phyloP scores from a whole-genome alignment of 2,329 filamentous ascomycete genomes.

The Fusarium redolens region DNA sequence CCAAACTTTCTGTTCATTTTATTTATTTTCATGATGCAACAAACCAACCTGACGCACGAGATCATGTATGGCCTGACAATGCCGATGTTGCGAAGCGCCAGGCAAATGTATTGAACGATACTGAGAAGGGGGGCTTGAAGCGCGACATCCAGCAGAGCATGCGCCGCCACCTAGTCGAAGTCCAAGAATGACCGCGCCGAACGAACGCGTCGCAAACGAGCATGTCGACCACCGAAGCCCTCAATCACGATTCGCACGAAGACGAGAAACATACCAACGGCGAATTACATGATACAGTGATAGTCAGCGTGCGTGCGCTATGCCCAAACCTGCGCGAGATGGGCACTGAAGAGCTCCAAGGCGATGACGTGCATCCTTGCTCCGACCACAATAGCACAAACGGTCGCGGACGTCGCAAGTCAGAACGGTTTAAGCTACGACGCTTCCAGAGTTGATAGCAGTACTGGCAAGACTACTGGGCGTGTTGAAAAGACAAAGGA shows the following conservation, averaged over 20 bases:
- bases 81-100: too few relatives aligned
- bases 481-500: too few relatives aligned
- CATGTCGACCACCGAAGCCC: neutral
- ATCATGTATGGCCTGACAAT: too few relatives aligned
- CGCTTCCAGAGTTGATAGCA: too few relatives aligned
- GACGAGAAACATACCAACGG: neutral
- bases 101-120: too few relatives aligned
- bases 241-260: neutral
- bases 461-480: too few relatives aligned
- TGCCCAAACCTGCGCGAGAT: neutral
- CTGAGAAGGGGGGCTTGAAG: neutral
- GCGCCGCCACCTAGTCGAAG: neutral
- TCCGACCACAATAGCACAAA: neutral
- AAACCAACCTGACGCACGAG: too few relatives aligned
- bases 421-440: too few relatives aligned
- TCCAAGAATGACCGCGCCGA: neutral
- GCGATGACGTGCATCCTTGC: neutral
- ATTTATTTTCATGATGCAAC: too few relatives aligned
- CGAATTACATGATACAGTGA: accelerated
- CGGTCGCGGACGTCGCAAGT: neutral
- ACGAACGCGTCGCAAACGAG: neutral
- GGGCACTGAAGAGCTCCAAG: too few relatives aligned
- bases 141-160: neutral
- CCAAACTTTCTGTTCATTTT: too few relatives aligned
- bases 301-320: accelerated